phyloP scores from a whole-genome alignment of 129 eudicot species.

The Oenanthe sinensis region DNA sequence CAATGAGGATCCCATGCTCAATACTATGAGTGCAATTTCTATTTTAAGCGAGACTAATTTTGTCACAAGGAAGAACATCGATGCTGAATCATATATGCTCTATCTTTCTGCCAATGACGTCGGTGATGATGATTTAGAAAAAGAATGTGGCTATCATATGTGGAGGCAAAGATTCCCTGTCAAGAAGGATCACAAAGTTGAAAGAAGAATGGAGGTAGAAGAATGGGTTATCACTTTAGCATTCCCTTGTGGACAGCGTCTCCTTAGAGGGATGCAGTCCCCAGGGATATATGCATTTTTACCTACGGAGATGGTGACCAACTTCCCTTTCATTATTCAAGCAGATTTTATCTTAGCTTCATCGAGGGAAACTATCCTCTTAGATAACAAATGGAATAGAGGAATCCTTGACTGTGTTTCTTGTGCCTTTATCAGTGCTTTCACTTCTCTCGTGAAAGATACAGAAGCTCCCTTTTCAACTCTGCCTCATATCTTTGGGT shows the following conservation, averaged over 20 bases:
- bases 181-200: slow-evolving; percentile 29
- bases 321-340: slow-evolving; percentile 56
- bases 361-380: slow-evolving; percentile 46
- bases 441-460: slow-evolving; percentile 32
- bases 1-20: slow-evolving; percentile 25
- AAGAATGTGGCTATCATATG: slow-evolving; percentile 47
- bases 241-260: slow-evolving; percentile 44
- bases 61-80: slow-evolving; percentile 28
- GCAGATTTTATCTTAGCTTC: slow-evolving; percentile 59
- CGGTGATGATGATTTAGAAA: slow-evolving; percentile 8
- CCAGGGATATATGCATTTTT: slow-evolving; percentile 54
- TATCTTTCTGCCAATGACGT: slow-evolving; percentile 36
- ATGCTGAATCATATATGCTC: slow-evolving; percentile 46
- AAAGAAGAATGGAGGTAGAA: slow-evolving; percentile 40
- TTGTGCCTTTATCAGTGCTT: slow-evolving; percentile 36
- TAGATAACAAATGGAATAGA: slow-evolving; percentile 46
- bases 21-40: slow-evolving; percentile 35
- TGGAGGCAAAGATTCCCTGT: slow-evolving; percentile 60
- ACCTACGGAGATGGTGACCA: slow-evolving; percentile 52
- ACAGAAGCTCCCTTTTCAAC: slow-evolving; percentile 29
- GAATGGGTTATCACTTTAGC: slow-evolving; percentile 54
- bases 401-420: slow-evolving; percentile 49
- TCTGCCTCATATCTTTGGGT: slow-evolving; percentile 32
- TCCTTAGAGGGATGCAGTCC: slow-evolving; percentile 27
- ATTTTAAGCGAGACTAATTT: slow-evolving; percentile 52